Percentiles rank a stretch among this genome's conserved stretches.
Conservation (phyloP, 257 asterid genomes). For the Solanum sitiens region DNA sequence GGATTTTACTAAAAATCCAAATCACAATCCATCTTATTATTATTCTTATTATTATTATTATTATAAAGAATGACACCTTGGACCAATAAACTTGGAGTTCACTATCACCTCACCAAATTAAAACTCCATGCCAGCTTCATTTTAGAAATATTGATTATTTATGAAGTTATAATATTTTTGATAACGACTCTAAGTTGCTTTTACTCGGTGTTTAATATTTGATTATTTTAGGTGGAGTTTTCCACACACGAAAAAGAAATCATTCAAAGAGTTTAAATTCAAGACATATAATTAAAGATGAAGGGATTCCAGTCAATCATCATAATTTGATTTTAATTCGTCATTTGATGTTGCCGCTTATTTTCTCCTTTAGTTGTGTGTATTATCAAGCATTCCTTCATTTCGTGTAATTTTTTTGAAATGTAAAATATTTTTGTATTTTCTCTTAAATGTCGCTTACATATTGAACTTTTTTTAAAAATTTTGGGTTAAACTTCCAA, state of each 20-base stretch:
- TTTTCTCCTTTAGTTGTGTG: too few relatives aligned
- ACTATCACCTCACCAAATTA: not conserved
- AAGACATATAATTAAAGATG: not conserved
- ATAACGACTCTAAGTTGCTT: not conserved
- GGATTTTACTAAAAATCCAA: not conserved
- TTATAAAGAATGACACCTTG: not conserved
- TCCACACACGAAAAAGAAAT: too few relatives aligned
- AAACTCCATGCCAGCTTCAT: not conserved
- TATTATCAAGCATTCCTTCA: not conserved
- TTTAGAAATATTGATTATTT: not conserved
- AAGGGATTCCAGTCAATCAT: too few relatives aligned
- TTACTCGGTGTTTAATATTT: not conserved
- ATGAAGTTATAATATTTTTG: not conserved
- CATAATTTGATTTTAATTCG: too few relatives aligned
- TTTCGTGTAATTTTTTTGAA: not conserved
- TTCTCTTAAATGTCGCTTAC: not conserved
- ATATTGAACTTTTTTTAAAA: too few relatives aligned
- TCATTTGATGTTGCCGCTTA: too few relatives aligned
- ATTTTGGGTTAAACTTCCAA: too few relatives aligned
- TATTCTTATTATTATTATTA: too few relatives aligned
- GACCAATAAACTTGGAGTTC: not conserved
- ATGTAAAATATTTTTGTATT: not conserved
- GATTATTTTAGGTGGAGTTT: too few relatives aligned
- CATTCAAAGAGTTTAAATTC: fast-evolving
- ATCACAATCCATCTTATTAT: not conserved